These are phyloP conservation scores for Xylaria grammica DNA, from an alignment of 495 filamentous ascomycete species.

Conservation along the genomic window DNA sequence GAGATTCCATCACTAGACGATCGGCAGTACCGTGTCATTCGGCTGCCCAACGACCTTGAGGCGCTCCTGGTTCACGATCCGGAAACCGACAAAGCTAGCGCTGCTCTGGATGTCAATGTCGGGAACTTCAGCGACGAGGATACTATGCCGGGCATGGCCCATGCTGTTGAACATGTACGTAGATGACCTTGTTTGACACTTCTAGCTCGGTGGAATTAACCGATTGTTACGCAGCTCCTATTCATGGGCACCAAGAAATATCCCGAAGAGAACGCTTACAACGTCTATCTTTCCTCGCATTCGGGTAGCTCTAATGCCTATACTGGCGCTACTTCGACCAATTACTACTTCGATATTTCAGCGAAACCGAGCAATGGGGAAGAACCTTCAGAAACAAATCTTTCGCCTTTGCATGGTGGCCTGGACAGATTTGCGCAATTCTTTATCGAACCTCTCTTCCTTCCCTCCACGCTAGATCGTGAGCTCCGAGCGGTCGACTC, in stretches of 20 bases:
- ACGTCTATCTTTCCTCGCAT: conserved; percentile 85
- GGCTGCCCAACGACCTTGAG: conserved; percentile 88
- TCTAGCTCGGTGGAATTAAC: conserved; percentile 20
- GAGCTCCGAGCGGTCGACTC: conserved; percentile 95
- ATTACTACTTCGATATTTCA: conserved; percentile 96
- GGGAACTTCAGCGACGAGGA: conserved; percentile 92
- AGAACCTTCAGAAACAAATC: conserved; percentile 56
- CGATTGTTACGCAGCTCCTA: conserved; percentile 64
- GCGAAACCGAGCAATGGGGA: conserved; percentile 66
- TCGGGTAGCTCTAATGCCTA: conserved; percentile 95
- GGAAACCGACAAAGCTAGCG: conserved; percentile 95
- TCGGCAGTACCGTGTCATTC: conserved; percentile 85
- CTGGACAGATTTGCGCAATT: conserved; percentile 98
- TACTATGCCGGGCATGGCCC: conserved; percentile 92
- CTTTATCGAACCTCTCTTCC: conserved; percentile 90
- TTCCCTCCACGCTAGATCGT: conserved; percentile 86
- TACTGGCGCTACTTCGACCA: conserved; percentile 90
- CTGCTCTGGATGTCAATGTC: conserved; percentile 92
- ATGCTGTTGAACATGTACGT: conserved; percentile 77
- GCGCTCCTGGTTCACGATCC: conserved; percentile 92
- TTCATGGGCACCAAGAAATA: conserved; percentile 99
- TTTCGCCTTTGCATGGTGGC: conserved; percentile 85
- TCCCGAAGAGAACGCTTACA: conserved; percentile 94
- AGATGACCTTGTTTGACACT: background rate
- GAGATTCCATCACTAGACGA: conserved; percentile 90